Evolutionary conservation across 805 yeast genomes (phyloP), one percentile per base, ranked within the genome.

Genomic region (Saccharomycopsis schoenii): DNA sequence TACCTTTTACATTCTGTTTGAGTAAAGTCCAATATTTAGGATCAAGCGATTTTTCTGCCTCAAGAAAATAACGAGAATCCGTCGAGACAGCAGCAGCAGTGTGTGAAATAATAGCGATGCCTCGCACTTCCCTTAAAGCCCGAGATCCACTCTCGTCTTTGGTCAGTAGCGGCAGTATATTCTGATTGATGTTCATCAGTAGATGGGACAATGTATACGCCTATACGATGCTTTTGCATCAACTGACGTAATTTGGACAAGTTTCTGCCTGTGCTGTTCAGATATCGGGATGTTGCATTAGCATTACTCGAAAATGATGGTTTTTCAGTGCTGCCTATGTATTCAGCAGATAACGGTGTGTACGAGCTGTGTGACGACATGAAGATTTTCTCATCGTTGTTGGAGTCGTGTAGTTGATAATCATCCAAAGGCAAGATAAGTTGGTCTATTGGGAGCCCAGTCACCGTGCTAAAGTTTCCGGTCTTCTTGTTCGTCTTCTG

Each of bases 101-200:
- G 78, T 80, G 73, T 15, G 86, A 80, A 37, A 83, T 74, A 34
- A 83, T 71, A 11, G 86, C 86, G 52, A 82, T 73, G 61, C 88
- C 88, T 8, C 52, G 86, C 84, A 63, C 83, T 77, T 19, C 88
- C 88, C 63, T 76, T 77, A 68, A 83, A 83, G 0, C 88, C 88
- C 51, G 80, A 75, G 43, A 83, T 80, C 62, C 81, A 83, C 37
- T 79, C 75, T 66, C 86, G 71, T 66, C 81, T 76, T 68, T 83
- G 83, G 67, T 83, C 87, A 56, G 72, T 71, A 2, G 77, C 66
- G 0, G 84, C 75, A 25, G 82, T 82, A 64, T 83, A 83, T 68
- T 83, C 87, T n/a, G 81, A 76, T 70, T 83, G 87, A 70, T 83
- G 88, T 58, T 80, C 82, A 70, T 83, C 88, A 69, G 82, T 85